Base-by-base conservation (phyloP, 306 rosid species). In the Acacia melanoxylon region DNA sequence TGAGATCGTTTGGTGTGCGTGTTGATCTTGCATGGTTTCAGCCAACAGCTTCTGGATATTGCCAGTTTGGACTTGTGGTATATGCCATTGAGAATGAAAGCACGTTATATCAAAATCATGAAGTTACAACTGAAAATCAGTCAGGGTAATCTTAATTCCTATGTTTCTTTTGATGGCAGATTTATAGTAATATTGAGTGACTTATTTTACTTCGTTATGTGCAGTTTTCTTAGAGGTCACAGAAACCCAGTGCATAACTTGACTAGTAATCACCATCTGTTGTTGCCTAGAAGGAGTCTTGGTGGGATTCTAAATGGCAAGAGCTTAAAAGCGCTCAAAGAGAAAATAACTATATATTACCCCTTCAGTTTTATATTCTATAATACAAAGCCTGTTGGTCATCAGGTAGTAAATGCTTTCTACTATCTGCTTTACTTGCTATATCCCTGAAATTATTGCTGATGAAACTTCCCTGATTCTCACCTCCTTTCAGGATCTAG, bases 1-100 rank as follows among this genome's bases (percentile, higher is more conserved):
- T 95, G 72, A 86, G 85, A 65, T 25, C 79, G 33, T 87, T 80
- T 87, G 92, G 93, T 70, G 72, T 92, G 35, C 86, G 85, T 31
- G 93, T 91, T 74, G 92, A 92, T 86, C 97, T 95, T 80, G 93
- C 94, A 25, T 92, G 93, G 93, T 90, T 92, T 91, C 99, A 93
- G 89, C 97, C 92, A 54, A 93, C 99, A 59, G 94, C 98, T 22
- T 89, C 98, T 49, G 98, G 93, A 81, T 95, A 95, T 87, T 85
- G 90, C 82, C 94, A 93, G 75, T 93, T 89, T 79, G 99, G 99
- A 70, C 84, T 95, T 25, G 80, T 93, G 72, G 86, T 91, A 29
- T 78, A 78, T 83, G 90, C 94, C 73, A 48, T 77, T 20, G 89
- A 86, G 83, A 88, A 85, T 73, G 92, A 80, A 81, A 87, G 58